phyloP scores from a whole-genome alignment of 306 rosid species.

The Boehmeria nivea region DNA sequence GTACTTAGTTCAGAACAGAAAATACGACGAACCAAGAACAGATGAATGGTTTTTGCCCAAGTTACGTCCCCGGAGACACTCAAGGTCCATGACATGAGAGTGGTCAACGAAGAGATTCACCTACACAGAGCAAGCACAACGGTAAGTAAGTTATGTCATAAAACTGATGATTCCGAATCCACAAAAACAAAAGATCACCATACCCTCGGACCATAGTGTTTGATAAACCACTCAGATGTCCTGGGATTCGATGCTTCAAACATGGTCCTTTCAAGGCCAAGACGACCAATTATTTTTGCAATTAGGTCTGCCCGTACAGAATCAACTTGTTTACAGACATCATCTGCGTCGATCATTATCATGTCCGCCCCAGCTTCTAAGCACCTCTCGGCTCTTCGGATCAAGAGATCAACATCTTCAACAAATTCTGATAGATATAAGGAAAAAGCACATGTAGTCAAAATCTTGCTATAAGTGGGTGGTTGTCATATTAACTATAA shows the following conservation, averaged over 20 bases:
- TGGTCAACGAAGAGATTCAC: conserved; percentile 93
- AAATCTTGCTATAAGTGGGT: no score
- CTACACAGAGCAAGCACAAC: conserved; percentile 31
- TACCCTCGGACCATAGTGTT: conserved; percentile 83
- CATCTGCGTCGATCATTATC: conserved; percentile 82
- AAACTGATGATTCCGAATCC: not conserved
- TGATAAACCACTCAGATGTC: conserved; percentile 85
- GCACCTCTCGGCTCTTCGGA: conserved; percentile 90
- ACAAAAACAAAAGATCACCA: conserved; percentile 1
- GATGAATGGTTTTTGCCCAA: conserved; percentile 69
- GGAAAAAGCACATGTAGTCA: no score
- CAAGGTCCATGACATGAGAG: conserved; percentile 77
- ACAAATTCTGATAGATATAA: conserved; percentile 41
- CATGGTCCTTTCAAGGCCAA: conserved; percentile 88
- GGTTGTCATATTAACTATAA: no score
- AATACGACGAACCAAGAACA: conserved; percentile 57
- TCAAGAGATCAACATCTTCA: conserved; percentile 82
- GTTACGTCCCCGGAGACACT: conserved; percentile 82
- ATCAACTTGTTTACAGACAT: conserved; percentile 54
- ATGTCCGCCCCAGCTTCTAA: conserved; percentile 96
- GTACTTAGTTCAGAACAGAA: conserved; percentile 30
- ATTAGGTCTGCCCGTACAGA: conserved; percentile 66
- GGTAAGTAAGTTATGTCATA: not conserved
- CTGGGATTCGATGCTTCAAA: conserved; percentile 81
- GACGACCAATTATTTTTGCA: conserved; percentile 82